Conservation (phyloP, 1,139 yeast genomes). For the Suzukiozyma palmioleophila region DNA sequence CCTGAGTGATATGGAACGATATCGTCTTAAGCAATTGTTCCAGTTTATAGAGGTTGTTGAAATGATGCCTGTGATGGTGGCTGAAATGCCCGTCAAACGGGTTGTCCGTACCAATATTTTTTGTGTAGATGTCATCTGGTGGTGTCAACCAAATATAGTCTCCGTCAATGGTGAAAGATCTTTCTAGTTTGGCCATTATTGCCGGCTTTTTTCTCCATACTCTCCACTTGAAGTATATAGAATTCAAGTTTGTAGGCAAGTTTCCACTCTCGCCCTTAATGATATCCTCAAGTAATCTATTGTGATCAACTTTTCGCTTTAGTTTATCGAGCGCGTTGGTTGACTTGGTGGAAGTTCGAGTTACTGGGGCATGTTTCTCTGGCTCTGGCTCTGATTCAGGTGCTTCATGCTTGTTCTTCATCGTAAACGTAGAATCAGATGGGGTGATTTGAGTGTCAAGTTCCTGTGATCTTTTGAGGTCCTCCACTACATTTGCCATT, state of each 20-base stretch:
- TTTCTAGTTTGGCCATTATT: constrained; percentile 74
- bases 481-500: constrained; percentile 7
- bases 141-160: constrained; percentile 90
- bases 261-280: constrained; percentile 29
- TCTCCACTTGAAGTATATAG: constrained; percentile 53
- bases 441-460: constrained; percentile 24
- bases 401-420: constrained; percentile 11
- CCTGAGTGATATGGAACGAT: constrained; percentile 81
- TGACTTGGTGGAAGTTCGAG: background rate
- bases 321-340: background rate
- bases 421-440: constrained; percentile 18
- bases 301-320: constrained; percentile 12
- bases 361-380: background rate
- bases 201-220: constrained; percentile 90
- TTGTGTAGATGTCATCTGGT: constrained; percentile 50
- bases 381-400: constrained; percentile 4
- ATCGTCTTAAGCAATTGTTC: constrained; percentile 66
- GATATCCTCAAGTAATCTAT: constrained; percentile 34
- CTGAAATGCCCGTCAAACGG: constrained; percentile 17
- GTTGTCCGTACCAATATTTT: constrained; percentile 44
- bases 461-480: background rate
- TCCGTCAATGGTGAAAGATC: constrained; percentile 85
- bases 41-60: constrained; percentile 32
- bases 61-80: constrained; percentile 43
- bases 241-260: constrained; percentile 34